phyloP scores from a whole-genome alignment of 768 basidiomycete species.

The Leccinum rimulosum region DNA sequence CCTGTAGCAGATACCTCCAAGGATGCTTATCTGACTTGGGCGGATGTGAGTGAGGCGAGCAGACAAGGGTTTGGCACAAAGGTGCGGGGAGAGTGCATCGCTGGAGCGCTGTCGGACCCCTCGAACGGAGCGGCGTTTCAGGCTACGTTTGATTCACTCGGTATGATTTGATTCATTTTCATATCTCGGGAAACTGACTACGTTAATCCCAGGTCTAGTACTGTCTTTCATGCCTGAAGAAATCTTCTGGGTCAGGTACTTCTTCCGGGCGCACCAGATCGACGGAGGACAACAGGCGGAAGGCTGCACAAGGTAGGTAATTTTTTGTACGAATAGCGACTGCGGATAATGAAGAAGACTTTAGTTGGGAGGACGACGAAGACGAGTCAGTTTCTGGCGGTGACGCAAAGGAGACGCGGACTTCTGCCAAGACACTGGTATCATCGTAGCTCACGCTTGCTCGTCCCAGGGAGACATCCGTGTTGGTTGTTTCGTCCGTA shows the following conservation, averaged over 20 bases:
- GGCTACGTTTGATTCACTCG: constrained; percentile 57
- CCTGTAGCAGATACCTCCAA: constrained; percentile 63
- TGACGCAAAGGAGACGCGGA: no score
- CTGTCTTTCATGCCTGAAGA: constrained; percentile 61
- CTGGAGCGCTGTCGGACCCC: constrained; percentile 52
- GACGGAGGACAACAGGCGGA: constrained; percentile 72
- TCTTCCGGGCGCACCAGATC: constrained; percentile 85
- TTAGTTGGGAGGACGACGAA: constrained; percentile 92
- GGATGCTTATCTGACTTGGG: constrained; percentile 59
- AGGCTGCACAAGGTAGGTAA: constrained; percentile 62
- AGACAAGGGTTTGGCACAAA: constrained; percentile 45
- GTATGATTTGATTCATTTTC: constrained; percentile 43
- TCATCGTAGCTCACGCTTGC: no score
- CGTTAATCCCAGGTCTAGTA: constrained; percentile 42
- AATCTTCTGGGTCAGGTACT: constrained; percentile 85
- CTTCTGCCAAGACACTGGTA: no score
- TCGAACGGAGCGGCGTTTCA: constrained; percentile 50
- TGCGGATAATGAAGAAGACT: constrained; percentile 75
- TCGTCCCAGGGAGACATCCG: no score
- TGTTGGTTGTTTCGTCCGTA: no score
- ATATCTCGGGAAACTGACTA: constrained; percentile 1
- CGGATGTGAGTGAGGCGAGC: constrained; percentile 54
- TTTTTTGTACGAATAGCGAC: constrained; percentile 39
- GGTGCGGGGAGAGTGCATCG: no score
- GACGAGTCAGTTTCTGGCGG: constrained; percentile 48